Evolutionary conservation across 2,329 filamentous ascomycete species (phyloP).

Genomic region (Thelonectria olida): DNA sequence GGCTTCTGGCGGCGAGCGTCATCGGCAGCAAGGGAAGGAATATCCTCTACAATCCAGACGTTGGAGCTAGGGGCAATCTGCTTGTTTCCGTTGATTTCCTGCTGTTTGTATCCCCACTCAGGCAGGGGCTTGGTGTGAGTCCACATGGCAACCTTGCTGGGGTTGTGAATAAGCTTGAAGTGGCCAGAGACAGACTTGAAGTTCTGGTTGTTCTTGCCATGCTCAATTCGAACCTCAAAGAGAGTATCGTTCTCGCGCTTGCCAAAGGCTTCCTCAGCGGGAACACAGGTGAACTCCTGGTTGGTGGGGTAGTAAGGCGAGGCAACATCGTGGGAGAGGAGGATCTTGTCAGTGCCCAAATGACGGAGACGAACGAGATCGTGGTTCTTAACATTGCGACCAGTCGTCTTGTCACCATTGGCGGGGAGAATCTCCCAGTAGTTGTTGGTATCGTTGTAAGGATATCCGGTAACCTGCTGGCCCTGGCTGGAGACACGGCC

Average conservation of each 20-base stretch:
- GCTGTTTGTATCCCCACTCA: conserved; percentile 96
- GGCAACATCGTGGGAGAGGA: conserved; percentile 95
- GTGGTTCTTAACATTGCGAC: conserved; percentile 79
- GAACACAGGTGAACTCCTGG: conserved; percentile 94
- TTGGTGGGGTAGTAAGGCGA: conserved; percentile 97
- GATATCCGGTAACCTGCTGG: conserved; percentile 97
- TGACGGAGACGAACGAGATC: conserved; percentile 90
- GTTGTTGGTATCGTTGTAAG: conserved; percentile 98
- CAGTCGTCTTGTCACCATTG: conserved; percentile 65
- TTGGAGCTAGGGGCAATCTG: conserved; percentile 90
- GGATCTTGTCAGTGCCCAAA: conserved; percentile 82
- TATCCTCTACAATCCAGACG: conserved; percentile 92
- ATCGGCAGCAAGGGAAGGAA: conserved; percentile 79
- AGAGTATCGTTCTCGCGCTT: conserved; percentile 86
- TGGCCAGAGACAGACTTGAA: conserved; percentile 92
- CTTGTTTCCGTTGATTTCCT: conserved; percentile 99
- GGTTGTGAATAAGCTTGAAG: conserved; percentile 95
- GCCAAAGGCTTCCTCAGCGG: conserved; percentile 75
- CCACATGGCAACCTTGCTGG: conserved; percentile 99
- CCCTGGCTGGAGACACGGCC: conserved; percentile 97
- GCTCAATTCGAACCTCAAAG: conserved; percentile 91
- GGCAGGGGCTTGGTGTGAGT: conserved; percentile 95
- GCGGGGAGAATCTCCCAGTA: conserved; percentile 91
- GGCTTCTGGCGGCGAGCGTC: conserved; percentile 79
- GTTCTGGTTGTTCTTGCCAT: conserved; percentile 80